Evolutionary conservation across 2,329 filamentous ascomycete species (phyloP).

Genomic region (Chrysoporthe cubensis): DNA sequence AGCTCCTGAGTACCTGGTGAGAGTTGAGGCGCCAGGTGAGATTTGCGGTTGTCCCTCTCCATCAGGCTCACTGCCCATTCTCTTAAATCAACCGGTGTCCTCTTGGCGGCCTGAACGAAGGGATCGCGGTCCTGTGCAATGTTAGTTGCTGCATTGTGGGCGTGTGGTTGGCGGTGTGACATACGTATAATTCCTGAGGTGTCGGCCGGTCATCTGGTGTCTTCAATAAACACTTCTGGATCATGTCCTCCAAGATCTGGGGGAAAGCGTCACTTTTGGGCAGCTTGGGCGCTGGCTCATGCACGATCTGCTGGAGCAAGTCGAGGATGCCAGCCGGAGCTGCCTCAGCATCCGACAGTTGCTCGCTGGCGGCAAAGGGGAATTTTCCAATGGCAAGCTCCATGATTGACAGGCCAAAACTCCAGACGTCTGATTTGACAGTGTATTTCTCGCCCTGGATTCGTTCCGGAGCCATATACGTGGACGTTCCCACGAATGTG

Average conservation of each 20-base stretch:
- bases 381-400: slow-evolving; percentile 97
- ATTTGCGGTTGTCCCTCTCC: slow-evolving; percentile 94
- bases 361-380: slow-evolving; percentile 80
- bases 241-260: slow-evolving; percentile 92
- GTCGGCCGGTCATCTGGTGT: slow-evolving; percentile 87
- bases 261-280: slow-evolving; percentile 98
- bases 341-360: slow-evolving; percentile 72
- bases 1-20: slow-evolving; percentile 80
- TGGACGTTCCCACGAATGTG: slow-evolving; percentile 97
- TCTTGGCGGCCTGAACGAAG: slow-evolving; percentile 94
- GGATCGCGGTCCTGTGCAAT: slow-evolving; percentile 77
- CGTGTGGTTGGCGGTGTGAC: slow-evolving; percentile 39
- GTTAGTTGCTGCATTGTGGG: slow-evolving; percentile 6
- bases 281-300: slow-evolving; percentile 89
- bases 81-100: slow-evolving; percentile 90
- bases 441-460: slow-evolving; percentile 98
- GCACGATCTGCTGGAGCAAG: slow-evolving; percentile 93
- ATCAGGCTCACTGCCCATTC: slow-evolving; percentile 95
- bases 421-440: slow-evolving; percentile 98
- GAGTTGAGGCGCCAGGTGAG: slow-evolving; percentile 80
- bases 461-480: slow-evolving; percentile 98
- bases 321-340: slow-evolving; percentile 95
- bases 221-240: slow-evolving; percentile 93
- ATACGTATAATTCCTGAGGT: slow-evolving; percentile 88
- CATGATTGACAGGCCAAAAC: slow-evolving; percentile 93